Conservation (phyloP, 495 filamentous ascomycete species). For the Ramalina peruviana region DNA sequence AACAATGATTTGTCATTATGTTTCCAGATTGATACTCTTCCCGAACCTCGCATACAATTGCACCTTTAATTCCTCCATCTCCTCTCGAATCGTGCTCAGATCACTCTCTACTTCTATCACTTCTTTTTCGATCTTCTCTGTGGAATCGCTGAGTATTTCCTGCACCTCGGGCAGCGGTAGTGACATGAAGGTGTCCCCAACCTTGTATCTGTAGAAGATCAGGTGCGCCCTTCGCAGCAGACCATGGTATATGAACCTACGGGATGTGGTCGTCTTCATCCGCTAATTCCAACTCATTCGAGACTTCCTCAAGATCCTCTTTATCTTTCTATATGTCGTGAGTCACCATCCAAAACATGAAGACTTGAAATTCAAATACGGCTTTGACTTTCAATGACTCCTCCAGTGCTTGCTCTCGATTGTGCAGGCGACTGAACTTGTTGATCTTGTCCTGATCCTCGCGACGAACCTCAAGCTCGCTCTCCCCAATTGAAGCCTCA, state of each 20-base stretch:
- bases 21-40: conserved; percentile 87
- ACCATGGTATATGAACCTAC: conserved; percentile 33
- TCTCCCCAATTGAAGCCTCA: conserved; percentile 52
- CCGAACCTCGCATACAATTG: conserved; percentile 89
- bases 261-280: conserved; percentile 90
- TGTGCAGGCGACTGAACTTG: conserved; percentile 87
- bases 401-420: conserved; percentile 62
- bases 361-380: conserved; percentile 33
- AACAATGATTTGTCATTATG: conserved; percentile 25
- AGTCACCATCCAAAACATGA: conserved; percentile 9
- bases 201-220: conserved; percentile 59
- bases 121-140: conserved; percentile 58
- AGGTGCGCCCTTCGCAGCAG: not conserved
- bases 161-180: conserved; percentile 74
- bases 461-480: conserved; percentile 81
- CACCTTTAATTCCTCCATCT: conserved; percentile 79
- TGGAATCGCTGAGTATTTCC: conserved; percentile 58
- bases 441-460: conserved; percentile 99
- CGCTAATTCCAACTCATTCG: conserved; percentile 78
- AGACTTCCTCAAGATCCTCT: conserved; percentile 89
- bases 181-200: conserved; percentile 88
- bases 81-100: conserved; percentile 57
- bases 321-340: conserved; percentile 70
- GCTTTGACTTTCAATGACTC: conserved; percentile 72
- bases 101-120: conserved; percentile 64